Conservation (phyloP, 2,329 filamentous ascomycete genomes). For the Exophiala alcalophila region DNA sequence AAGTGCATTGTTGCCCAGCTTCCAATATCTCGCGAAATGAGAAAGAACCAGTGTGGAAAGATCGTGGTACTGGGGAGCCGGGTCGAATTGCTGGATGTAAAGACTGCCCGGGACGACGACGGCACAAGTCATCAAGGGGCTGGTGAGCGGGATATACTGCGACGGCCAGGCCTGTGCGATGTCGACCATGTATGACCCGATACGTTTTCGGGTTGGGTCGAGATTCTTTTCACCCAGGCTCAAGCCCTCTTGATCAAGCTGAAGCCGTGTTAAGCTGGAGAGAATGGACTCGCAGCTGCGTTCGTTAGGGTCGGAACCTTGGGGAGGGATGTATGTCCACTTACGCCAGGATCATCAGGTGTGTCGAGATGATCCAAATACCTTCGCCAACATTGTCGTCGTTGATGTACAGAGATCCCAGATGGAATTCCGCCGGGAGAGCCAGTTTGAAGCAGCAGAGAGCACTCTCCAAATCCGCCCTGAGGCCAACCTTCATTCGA, state of each 20-base stretch:
- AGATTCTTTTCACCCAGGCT: too few species aligned
- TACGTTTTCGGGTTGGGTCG: slow-evolving; percentile 3
- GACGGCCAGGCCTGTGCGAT: slow-evolving; percentile 11
- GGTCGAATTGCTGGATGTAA: neutral
- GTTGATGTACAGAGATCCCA: slow-evolving; percentile 7
- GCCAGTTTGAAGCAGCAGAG: slow-evolving; percentile 10
- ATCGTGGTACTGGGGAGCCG: slow-evolving; percentile 4
- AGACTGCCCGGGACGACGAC: slow-evolving; percentile 9
- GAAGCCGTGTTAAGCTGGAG: slow-evolving; percentile 1
- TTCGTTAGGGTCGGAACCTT: neutral
- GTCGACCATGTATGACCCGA: slow-evolving; percentile 3
- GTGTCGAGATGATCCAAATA: slow-evolving; percentile 17
- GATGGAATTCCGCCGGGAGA: slow-evolving; percentile 9
- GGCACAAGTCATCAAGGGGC: slow-evolving; percentile 10
- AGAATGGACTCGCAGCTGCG: slow-evolving; percentile 9
- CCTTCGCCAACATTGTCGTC: slow-evolving; percentile 1
- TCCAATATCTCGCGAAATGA: slow-evolving; percentile 12
- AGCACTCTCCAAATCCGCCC: slow-evolving; percentile 4
- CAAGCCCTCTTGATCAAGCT: neutral
- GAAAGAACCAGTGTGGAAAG: slow-evolving; percentile 5
- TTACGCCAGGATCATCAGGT: slow-evolving; percentile 16
- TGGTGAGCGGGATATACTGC: slow-evolving; percentile 5
- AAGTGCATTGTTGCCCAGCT: slow-evolving; percentile 5
- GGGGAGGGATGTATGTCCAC: neutral
- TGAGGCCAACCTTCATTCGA: neutral